Evolutionary conservation across 2,329 filamentous ascomycete genomes (phyloP), one percentile per base, ranked within the genome.

Genomic region (Leptoxyphium fumago): DNA sequence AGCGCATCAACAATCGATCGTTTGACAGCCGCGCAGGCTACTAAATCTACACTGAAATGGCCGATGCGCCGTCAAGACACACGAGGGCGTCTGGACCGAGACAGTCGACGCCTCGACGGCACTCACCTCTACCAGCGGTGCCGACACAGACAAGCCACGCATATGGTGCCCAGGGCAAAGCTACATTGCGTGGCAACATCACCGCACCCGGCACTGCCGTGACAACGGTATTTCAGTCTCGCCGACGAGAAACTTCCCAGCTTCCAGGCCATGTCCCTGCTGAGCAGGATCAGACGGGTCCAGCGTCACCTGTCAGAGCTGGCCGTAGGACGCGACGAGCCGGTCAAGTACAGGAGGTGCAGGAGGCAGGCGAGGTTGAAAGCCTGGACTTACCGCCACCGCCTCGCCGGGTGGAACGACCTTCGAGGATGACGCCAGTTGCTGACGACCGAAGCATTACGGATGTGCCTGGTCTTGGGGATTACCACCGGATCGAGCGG

Each of bases 161-260:
- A 8, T 50, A 50, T 34, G 48, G 48, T 17, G 40, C 48, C 18
- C 42, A 21, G n/a, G 48, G 48, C 32, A 50, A 43, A 32, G 40
- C 47, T 15, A 21, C 30, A 6, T 18, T 50, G 2, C 28, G 42
- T 13, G 34, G 29, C 8, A 46, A 50, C 30, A 40, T 50, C 7
- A 40, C 43, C 29, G 40, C 39, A 10, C 14, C n/a, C 7, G 41
- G 18, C 26, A 45, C 43, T 15, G 39, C 14, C 13, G 43, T 47
- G 10, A 28, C 43, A 26, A n/a, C 43, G n/a, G 40, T 43, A 2
- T 39, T 47, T 7, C 21, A 42, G 38, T 11, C 38, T 13, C 13
- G 29, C 4, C 40, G 8, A 10, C 36, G 9, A 17, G 26, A 15
- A 44, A 10, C 29, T 8, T 21, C 34, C 10, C 18, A 38, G 15